A percentile compares a stretch with the other conserved stretches of the same genome.
Conservation (phyloP, 495 filamentous ascomycete genomes). For the Neurospora sp. region DNA sequence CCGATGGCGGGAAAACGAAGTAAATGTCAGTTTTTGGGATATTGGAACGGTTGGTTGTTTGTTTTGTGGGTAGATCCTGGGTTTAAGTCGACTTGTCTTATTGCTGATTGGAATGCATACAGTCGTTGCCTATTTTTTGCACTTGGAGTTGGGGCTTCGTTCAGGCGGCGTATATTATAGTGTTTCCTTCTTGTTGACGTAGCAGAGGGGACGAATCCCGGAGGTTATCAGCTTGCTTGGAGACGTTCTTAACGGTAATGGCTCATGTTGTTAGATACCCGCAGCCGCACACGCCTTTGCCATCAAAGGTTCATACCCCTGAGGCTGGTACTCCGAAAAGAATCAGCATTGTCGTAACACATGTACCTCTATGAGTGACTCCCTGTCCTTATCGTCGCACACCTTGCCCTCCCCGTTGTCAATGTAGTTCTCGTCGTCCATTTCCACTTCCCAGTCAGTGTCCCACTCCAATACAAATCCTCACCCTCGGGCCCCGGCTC, state of each 20-base stretch:
- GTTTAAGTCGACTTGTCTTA: background rate
- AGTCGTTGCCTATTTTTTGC: background rate
- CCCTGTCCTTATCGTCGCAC: background rate
- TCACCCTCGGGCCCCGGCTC: too few species aligned
- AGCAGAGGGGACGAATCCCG: background rate
- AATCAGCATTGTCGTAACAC: background rate
- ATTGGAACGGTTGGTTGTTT: background rate
- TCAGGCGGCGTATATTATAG: background rate
- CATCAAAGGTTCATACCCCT: background rate
- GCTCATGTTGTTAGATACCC: background rate
- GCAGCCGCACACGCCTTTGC: background rate
- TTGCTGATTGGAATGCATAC: background rate
- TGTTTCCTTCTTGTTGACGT: background rate
- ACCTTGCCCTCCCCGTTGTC: background rate
- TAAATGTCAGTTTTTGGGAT: background rate
- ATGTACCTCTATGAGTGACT: fast-evolving
- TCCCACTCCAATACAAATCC: too few species aligned
- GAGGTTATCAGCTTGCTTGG: background rate
- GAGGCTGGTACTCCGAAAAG: background rate
- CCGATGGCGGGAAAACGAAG: too few species aligned
- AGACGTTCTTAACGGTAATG: background rate
- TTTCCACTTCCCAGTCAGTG: background rate
- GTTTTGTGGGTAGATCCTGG: background rate
- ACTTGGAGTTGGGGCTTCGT: background rate
- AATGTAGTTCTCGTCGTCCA: background rate